phyloP scores from a whole-genome alignment of 1,139 yeast genomes.

The Blastobotrys proliferans region DNA sequence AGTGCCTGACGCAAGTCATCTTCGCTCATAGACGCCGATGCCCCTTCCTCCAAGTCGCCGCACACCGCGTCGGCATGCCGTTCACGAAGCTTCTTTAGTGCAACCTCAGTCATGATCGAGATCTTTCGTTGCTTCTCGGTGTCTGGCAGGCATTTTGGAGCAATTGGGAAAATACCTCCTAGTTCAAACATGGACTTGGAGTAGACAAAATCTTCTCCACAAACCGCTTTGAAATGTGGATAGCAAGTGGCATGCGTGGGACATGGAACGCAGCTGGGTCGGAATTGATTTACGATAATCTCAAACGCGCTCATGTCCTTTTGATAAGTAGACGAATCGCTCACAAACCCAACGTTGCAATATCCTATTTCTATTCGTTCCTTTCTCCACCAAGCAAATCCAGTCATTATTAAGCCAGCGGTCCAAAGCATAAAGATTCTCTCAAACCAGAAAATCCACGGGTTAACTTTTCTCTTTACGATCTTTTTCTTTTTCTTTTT shows the following conservation, averaged over 20 bases:
- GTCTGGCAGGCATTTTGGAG: constrained; percentile 72
- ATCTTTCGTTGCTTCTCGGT: constrained; percentile 66
- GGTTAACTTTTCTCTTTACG: neutral
- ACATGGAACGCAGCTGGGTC: constrained; percentile 70
- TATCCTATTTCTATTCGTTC: constrained; percentile 34
- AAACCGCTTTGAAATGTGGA: constrained; percentile 53
- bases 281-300: constrained; percentile 29
- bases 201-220: constrained; percentile 65
- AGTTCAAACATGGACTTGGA: constrained; percentile 54
- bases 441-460: constrained; percentile 11
- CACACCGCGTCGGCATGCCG: constrained; percentile 68
- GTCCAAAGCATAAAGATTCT: constrained; percentile 10
- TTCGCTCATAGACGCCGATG: constrained; percentile 26
- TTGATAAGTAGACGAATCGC: constrained; percentile 8
- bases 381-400: constrained; percentile 32
- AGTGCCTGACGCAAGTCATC: constrained; percentile 29
- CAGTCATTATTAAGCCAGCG: constrained; percentile 20
- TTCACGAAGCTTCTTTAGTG: constrained; percentile 61
- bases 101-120: constrained; percentile 61
- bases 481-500: constrained; percentile 12
- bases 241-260: constrained; percentile 80
- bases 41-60: constrained; percentile 47
- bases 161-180: constrained; percentile 54
- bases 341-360: constrained; percentile 33
- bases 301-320: constrained; percentile 18